A percentile compares a stretch with the other conserved stretches of the same genome.
phyloP scores from a whole-genome alignment of 2,329 filamentous ascomycete species.

The Alternaria arbusti region DNA sequence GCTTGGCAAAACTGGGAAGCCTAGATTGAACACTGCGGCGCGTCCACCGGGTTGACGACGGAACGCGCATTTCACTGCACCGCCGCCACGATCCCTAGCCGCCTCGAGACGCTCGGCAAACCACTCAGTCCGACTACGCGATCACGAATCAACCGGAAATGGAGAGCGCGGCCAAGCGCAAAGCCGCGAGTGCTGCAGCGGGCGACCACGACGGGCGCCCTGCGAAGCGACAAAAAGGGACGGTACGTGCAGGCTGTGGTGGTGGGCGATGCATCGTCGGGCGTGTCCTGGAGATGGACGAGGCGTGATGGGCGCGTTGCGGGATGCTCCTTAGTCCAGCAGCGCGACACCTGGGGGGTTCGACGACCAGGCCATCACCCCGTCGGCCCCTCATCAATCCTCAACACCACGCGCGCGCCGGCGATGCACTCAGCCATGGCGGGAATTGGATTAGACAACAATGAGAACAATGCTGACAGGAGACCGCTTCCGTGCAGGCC shows the following conservation, averaged over 20 bases:
- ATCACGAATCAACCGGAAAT: slow-evolving; percentile 40
- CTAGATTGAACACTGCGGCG: slow-evolving; percentile 24
- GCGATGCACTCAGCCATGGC: slow-evolving; percentile 20
- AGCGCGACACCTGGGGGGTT: slow-evolving; percentile 45
- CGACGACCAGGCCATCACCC: slow-evolving; percentile 39
- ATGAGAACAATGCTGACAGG: slow-evolving; percentile 32
- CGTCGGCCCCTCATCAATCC: slow-evolving; percentile 33
- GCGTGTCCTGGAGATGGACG: slow-evolving; percentile 25
- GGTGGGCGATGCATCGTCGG: slow-evolving; percentile 29
- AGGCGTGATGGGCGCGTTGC: slow-evolving; percentile 34
- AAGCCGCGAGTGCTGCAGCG: slow-evolving; percentile 56
- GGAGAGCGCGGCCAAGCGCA: slow-evolving; percentile 62
- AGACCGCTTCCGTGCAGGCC: slow-evolving; percentile 32
- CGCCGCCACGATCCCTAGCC: slow-evolving; percentile 30
- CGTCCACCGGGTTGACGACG: slow-evolving; percentile 27
- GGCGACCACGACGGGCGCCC: slow-evolving; percentile 61
- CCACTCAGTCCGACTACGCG: slow-evolving; percentile 38
- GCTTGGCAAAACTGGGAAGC: slow-evolving; percentile 16
- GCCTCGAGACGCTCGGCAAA: slow-evolving; percentile 13
- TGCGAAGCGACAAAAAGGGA: slow-evolving; percentile 64
- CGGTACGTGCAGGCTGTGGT: slow-evolving; percentile 58
- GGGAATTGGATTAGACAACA: not conserved
- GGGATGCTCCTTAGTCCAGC: slow-evolving; percentile 35
- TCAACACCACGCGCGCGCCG: slow-evolving; percentile 37
- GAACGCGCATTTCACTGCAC: slow-evolving; percentile 44